These are phyloP conservation scores for Phytophthora kernoviae DNA, from an alignment of 352 stramenopile species.

Conservation along the genomic window DNA sequence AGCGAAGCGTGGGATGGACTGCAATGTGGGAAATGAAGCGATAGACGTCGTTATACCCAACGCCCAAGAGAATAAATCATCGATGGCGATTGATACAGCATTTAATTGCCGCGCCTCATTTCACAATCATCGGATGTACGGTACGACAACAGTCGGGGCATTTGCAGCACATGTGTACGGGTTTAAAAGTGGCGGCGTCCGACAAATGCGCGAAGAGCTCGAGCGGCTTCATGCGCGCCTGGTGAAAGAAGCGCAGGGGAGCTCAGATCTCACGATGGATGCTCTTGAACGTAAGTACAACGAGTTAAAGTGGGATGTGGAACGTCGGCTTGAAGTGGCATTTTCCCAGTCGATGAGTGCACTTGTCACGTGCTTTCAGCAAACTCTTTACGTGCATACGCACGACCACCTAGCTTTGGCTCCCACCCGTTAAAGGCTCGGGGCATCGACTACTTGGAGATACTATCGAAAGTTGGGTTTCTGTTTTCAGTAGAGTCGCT, in stretches of 20 bases:
- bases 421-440: slow-evolving; percentile 37
- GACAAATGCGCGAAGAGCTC: slow-evolving; percentile 75
- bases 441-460: slow-evolving; percentile 74
- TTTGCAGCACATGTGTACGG: slow-evolving; percentile 87
- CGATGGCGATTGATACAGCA: slow-evolving; percentile 25
- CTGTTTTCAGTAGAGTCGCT: slow-evolving; percentile 86
- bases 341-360: slow-evolving; percentile 84
- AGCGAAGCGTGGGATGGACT: slow-evolving; percentile 11
- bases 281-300: slow-evolving; percentile 78
- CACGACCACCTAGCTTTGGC: slow-evolving; percentile 51
- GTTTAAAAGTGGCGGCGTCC: slow-evolving; percentile 78
- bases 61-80: slow-evolving; percentile 13
- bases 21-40: slow-evolving; percentile 1
- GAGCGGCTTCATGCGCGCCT: slow-evolving; percentile 55
- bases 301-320: slow-evolving; percentile 84
- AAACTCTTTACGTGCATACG: slow-evolving; percentile 83
- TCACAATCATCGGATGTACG: slow-evolving; percentile 69
- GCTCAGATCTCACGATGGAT: slow-evolving; percentile 76
- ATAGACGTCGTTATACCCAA: slow-evolving; percentile 1
- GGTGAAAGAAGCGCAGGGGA: slow-evolving; percentile 57
- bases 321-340: slow-evolving; percentile 82
- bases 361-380: slow-evolving; percentile 86
- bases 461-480: slow-evolving; percentile 71
- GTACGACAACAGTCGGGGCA: slow-evolving; percentile 78
- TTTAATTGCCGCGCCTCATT: slow-evolving; percentile 38